These are phyloP conservation scores for Trametopsis cervina DNA, from an alignment of 768 basidiomycete species.

Conservation along the genomic window DNA sequence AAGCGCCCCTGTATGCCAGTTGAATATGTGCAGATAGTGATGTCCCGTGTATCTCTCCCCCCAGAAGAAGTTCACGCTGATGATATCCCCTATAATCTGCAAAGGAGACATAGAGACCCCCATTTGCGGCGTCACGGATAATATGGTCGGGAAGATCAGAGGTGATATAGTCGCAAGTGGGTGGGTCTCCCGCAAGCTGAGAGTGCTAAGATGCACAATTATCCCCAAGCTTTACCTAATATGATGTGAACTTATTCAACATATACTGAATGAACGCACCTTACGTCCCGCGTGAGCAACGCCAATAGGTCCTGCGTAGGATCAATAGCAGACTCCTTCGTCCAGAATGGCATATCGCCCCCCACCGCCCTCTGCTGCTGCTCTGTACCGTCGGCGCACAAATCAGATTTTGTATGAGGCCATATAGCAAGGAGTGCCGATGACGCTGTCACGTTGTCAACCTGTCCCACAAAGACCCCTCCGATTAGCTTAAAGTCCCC, in stretches of 20 bases:
- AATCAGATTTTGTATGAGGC: conserved; percentile 20
- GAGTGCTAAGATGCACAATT: conserved; percentile 37
- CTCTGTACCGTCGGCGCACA: too few relatives aligned
- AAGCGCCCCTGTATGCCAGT: conserved; percentile 40
- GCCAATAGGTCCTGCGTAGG: conserved; percentile 56
- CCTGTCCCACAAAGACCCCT: conserved; percentile 46
- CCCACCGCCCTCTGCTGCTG: conserved; percentile 21
- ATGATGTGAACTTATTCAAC: too few relatives aligned
- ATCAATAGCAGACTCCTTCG: conserved; percentile 58
- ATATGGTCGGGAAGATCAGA: conserved; percentile 16
- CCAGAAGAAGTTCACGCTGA: conserved; percentile 39
- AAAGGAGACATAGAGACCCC: too few relatives aligned
- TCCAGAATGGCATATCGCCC: conserved; percentile 32
- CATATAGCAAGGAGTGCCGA: conserved; percentile 20
- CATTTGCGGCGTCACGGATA: too few relatives aligned
- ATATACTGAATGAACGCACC: too few relatives aligned
- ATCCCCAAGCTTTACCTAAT: too few relatives aligned
- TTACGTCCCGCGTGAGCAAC: conserved; percentile 26
- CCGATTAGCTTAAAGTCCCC: conserved; percentile 56
- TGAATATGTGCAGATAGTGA: conserved; percentile 39
- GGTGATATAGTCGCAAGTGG: conserved; percentile 30
- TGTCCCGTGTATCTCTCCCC: too few relatives aligned
- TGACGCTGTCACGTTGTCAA: not conserved
- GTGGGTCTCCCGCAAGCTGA: conserved; percentile 32
- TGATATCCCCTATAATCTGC: conserved; percentile 47